These are phyloP conservation scores for Asterophora parasitica DNA, from an alignment of 768 basidiomycete species.

Conservation along the genomic window DNA sequence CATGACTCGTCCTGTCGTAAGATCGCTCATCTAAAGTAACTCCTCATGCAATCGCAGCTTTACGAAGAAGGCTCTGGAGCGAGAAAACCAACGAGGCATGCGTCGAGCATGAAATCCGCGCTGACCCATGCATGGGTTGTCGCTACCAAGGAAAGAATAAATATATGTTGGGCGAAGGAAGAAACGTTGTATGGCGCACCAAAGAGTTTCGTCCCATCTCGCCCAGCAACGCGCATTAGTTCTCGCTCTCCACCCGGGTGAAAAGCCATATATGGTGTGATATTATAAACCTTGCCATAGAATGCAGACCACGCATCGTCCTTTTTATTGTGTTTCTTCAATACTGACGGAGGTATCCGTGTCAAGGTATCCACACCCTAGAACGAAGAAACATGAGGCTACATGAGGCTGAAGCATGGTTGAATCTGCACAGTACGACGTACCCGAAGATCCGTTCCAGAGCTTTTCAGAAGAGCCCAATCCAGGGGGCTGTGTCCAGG, in stretches of 20 bases:
- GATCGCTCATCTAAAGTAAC: too few relatives aligned
- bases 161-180: not conserved
- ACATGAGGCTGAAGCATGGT: constrained; percentile 5
- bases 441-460: constrained; percentile 76
- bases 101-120: constrained; percentile 92
- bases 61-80: constrained; percentile 56
- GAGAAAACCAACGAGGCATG: constrained; percentile 88
- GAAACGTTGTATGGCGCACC: constrained; percentile 44
- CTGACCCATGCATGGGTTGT: constrained; percentile 96
- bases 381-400: constrained; percentile 4
- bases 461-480: constrained; percentile 86
- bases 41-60: not conserved
- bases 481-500: constrained; percentile 92
- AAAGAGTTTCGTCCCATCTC: constrained; percentile 93
- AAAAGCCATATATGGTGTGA: constrained; percentile 85
- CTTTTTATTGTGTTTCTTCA: constrained; percentile 75
- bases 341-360: constrained; percentile 70
- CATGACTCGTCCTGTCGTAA: not conserved
- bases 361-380: constrained; percentile 68
- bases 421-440: constrained; percentile 12
- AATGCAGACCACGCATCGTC: constrained; percentile 94
- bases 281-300: constrained; percentile 94
- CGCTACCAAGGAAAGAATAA: constrained; percentile 39
- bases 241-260: constrained; percentile 96
- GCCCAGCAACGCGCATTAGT: constrained; percentile 90